These are phyloP conservation scores for Gloeopeniophorella convolvens DNA, from an alignment of 768 basidiomycete genomes.

Conservation along the genomic window DNA sequence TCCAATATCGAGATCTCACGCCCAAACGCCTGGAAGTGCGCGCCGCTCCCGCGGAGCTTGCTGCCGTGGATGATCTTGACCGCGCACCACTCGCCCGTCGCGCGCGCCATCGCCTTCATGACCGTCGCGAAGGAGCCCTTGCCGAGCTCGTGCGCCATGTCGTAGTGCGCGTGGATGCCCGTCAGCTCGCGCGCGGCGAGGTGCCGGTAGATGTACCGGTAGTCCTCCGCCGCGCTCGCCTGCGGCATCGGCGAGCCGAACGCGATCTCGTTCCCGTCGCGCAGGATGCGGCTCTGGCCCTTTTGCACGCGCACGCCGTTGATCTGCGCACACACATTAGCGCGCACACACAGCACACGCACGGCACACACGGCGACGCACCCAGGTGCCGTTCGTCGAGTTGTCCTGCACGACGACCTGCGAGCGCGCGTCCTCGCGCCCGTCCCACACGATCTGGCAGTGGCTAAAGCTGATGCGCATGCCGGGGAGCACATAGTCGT, in stretches of 20 bases:
- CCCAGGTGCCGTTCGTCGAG: slow-evolving; percentile 73
- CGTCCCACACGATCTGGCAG: slow-evolving; percentile 55
- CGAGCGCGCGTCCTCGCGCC: slow-evolving; percentile 34
- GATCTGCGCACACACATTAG: slow-evolving; percentile 40
- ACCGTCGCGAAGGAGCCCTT: slow-evolving; percentile 92
- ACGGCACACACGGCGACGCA: slow-evolving; percentile 30
- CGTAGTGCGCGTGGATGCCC: slow-evolving; percentile 63
- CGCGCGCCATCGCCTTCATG: slow-evolving; percentile 67
- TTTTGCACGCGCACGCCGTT: slow-evolving; percentile 61
- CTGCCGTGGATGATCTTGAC: slow-evolving; percentile 76
- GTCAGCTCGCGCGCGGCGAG: slow-evolving; percentile 42
- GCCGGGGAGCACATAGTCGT: slow-evolving; percentile 57
- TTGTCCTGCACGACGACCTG: slow-evolving; percentile 46
- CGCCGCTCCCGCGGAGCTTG: slow-evolving; percentile 32
- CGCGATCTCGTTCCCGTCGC: slow-evolving; percentile 80
- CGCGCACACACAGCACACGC: no score
- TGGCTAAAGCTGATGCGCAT: slow-evolving; percentile 69
- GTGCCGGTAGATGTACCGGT: slow-evolving; percentile 71
- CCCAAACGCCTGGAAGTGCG: slow-evolving; percentile 37
- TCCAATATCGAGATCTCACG: slow-evolving; percentile 79
- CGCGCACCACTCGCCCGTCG: slow-evolving; percentile 70
- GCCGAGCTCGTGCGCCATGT: slow-evolving; percentile 67
- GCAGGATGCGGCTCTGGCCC: slow-evolving; percentile 47
- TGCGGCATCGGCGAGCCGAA: slow-evolving; percentile 60
- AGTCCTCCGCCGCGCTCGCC: slow-evolving; percentile 54